Base-by-base conservation (phyloP, 331 rosid species). In the Saraca asoca region DNA sequence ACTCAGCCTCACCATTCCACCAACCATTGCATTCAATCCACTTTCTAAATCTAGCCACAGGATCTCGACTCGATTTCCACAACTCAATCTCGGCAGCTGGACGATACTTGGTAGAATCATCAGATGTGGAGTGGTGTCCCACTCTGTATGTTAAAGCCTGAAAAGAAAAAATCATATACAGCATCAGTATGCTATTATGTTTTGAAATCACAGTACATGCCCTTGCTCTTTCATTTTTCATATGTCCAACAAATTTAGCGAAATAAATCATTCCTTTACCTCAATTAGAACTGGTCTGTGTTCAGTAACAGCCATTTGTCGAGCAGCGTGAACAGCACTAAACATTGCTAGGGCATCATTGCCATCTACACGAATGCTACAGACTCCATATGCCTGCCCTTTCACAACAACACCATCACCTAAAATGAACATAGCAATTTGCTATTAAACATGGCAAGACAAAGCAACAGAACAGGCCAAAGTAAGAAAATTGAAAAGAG, bases 101-200 rank as follows among this genome's bases (percentile, higher is more conserved):
- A 44, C 98, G 97, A 60, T 93, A 93, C 85, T 84, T 93, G 73
- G 96, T 90, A 1, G 98, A 93, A 71, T 93, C 98, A 70, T 93
- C 98, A 6, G 98, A 93, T n/a, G 97, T 93, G 16, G 90, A 81
- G 68, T 93, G 97, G 73, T 93, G 98, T 61, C 98, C 98, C 38
- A 77, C 95, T 85, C 98, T 84, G 70, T 93, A 93, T 5, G 97
- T 90, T 43, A 93, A 74, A 46, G 97, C 95, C 97, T 93, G 70
- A 6, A 58, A 72, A 78, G 8, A 60, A 48, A 39, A 52, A 64
- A 18, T 48, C 13, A 71, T 41, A 68, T 49, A 45, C 43, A 63
- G 35, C 62, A 55, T 58, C 53, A 24, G 70, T 43, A 73, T n/a
- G 37, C 16, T 34, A 69, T n/a, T n/a, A n/a, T n/a, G n/a, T n/a